Conservation (phyloP, 352 stramenopile genomes). For the Globisporangium heterothallicum region DNA sequence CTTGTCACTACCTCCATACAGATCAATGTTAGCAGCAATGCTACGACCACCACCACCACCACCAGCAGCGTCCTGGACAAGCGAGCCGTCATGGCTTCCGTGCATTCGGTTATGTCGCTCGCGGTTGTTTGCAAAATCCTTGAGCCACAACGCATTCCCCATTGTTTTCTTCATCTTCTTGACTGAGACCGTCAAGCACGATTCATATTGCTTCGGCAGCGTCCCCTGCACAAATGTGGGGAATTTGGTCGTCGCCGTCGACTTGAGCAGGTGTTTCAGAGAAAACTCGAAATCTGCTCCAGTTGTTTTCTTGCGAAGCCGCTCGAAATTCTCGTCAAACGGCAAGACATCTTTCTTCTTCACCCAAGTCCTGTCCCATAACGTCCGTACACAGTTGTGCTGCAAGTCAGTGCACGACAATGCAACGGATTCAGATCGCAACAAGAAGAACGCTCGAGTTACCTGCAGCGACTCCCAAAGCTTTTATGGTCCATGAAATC, state of each 20-base stretch:
- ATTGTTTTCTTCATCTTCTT: slow-evolving; percentile 33
- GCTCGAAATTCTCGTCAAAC: slow-evolving; percentile 36
- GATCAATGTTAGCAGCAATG: neutral
- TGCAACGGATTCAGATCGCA: neutral
- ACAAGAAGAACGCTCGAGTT: no score
- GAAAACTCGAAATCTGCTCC: slow-evolving; percentile 38
- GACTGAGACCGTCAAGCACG: slow-evolving; percentile 22
- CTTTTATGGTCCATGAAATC: slow-evolving; percentile 53
- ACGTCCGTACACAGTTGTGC: neutral
- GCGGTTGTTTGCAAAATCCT: slow-evolving; percentile 37
- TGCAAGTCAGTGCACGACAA: neutral
- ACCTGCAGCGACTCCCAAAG: slow-evolving; percentile 39
- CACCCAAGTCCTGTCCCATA: slow-evolving; percentile 61
- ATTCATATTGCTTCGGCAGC: slow-evolving; percentile 31
- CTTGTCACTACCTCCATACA: neutral
- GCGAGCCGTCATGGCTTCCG: slow-evolving; percentile 17
- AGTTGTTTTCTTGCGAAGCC: slow-evolving; percentile 24
- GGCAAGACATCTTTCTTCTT: slow-evolving; percentile 26
- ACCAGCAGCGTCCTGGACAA: neutral
- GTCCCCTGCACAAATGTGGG: slow-evolving; percentile 43
- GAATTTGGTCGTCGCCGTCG: slow-evolving; percentile 39
- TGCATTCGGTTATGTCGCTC: slow-evolving; percentile 30
- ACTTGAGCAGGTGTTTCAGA: slow-evolving; percentile 28
- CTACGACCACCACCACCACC: neutral
- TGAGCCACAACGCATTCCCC: slow-evolving; percentile 37